A percentile compares a stretch with the other conserved stretches of the same genome.
phyloP scores from a whole-genome alignment of 768 basidiomycete genomes.

The Clitopilus hobsonii region DNA sequence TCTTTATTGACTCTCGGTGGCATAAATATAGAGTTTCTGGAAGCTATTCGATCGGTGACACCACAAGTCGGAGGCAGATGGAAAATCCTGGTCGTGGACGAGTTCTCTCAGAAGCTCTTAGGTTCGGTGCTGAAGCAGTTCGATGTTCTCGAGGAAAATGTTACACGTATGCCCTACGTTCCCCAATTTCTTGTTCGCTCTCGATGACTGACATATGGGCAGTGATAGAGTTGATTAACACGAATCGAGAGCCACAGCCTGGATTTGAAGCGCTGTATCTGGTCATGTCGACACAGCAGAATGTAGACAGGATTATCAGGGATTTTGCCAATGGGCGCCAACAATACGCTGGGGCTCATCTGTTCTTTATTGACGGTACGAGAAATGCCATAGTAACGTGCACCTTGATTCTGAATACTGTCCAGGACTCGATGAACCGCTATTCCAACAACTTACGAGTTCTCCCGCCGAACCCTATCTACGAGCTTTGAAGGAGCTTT shows the following conservation, averaged over 20 bases:
- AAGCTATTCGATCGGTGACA: slow-evolving; percentile 81
- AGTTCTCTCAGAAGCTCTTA: slow-evolving; percentile 80
- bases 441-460: slow-evolving; percentile 71
- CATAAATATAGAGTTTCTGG: slow-evolving; percentile 65
- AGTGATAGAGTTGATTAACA: slow-evolving; percentile 94
- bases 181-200: background rate
- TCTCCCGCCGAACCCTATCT: slow-evolving; percentile 77
- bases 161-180: slow-evolving; percentile 87
- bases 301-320: slow-evolving; percentile 84
- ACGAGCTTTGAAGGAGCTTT: slow-evolving; percentile 79
- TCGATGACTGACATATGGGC: slow-evolving; percentile 3
- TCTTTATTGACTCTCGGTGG: background rate
- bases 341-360: slow-evolving; percentile 80
- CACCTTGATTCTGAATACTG: background rate
- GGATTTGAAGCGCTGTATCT: slow-evolving; percentile 91
- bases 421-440: slow-evolving; percentile 69
- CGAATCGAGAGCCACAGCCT: slow-evolving; percentile 74
- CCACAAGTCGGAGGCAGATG: slow-evolving; percentile 68
- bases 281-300: slow-evolving; percentile 91
- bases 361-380: slow-evolving; percentile 89
- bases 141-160: slow-evolving; percentile 94
- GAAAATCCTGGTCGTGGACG: slow-evolving; percentile 98
- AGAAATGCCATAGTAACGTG: background rate
- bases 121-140: slow-evolving; percentile 86
- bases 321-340: slow-evolving; percentile 62